Percentiles rank a stretch among this genome's conserved stretches.
Evolutionary conservation across 1,284 basidiomycete genomes (phyloP).

Genomic region (Singerocomus inundabilis): DNA sequence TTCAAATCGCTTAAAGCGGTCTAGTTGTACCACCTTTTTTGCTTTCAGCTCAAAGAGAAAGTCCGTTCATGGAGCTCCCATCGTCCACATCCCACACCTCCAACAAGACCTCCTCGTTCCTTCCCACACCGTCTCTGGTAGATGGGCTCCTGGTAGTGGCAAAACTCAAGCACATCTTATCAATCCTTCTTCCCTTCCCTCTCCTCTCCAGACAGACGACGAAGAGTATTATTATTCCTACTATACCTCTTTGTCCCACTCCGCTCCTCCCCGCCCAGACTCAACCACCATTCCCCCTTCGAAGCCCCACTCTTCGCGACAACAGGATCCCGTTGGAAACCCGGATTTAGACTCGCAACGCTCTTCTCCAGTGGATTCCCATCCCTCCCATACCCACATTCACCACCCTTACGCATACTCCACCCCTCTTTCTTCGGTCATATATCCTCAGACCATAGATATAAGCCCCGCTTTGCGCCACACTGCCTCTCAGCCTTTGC

Average conservation of each 20-base stretch:
- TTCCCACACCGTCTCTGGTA: constrained; percentile 16
- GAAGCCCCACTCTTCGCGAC: constrained; percentile 10
- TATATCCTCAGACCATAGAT: constrained; percentile 9
- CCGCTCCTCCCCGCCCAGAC: constrained; percentile 3
- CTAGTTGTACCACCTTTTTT: constrained; percentile 46
- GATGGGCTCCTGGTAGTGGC: constrained; percentile 15
- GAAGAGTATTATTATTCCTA: constrained; percentile 46
- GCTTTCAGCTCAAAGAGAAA: constrained; percentile 30
- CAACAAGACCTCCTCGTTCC: constrained; percentile 14
- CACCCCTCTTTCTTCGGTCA: constrained; percentile 23
- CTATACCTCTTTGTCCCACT: constrained; percentile 32
- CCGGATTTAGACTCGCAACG: constrained; percentile 15
- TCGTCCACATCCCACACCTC: constrained; percentile 10
- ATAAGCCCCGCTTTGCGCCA: constrained; percentile 18
- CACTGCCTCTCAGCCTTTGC: constrained; percentile 19
- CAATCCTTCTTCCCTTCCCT: constrained; percentile 21
- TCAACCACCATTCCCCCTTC: constrained; percentile 2
- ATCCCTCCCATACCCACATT: constrained; percentile 24
- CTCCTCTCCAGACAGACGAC: constrained; percentile 29
- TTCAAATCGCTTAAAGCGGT: constrained; percentile 36
- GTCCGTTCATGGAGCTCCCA: constrained; percentile 9
- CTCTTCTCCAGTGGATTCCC: constrained; percentile 20
- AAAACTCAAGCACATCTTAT: constrained; percentile 15
- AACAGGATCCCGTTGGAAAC: constrained; percentile 13
- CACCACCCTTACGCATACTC: constrained; percentile 60